Evolutionary conservation across 2,329 filamentous ascomycete genomes (phyloP).

Genomic region (Neoscytalidium dimidiatum): DNA sequence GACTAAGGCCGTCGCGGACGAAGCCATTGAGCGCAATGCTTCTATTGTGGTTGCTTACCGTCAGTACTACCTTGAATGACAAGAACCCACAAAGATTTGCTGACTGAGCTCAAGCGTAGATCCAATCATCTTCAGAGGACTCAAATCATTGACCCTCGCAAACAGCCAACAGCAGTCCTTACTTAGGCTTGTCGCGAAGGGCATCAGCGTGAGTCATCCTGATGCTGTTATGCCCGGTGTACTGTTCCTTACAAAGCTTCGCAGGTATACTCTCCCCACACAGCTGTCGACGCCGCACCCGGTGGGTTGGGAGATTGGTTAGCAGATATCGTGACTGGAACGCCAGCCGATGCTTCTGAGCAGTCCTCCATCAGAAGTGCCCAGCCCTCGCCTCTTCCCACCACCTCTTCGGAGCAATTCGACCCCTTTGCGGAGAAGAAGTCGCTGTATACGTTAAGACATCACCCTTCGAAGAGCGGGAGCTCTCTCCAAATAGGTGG

Average conservation of each 20-base stretch:
- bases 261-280: slow-evolving; percentile 86
- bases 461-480: slow-evolving; percentile 49
- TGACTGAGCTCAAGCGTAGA: slow-evolving; percentile 57
- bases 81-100: neutral
- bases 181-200: slow-evolving; percentile 76
- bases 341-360: slow-evolving; percentile 33
- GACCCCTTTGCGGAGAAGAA: slow-evolving; percentile 12
- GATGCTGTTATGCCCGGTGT: neutral
- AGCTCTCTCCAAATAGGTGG: neutral
- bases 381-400: neutral
- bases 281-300: slow-evolving; percentile 83
- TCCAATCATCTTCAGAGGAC: slow-evolving; percentile 91
- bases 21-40: slow-evolving; percentile 76
- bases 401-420: slow-evolving; percentile 22
- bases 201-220: slow-evolving; percentile 65
- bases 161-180: slow-evolving; percentile 88
- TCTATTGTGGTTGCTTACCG: slow-evolving; percentile 89
- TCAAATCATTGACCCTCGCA: slow-evolving; percentile 82
- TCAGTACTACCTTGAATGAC: slow-evolving; percentile 45
- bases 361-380: slow-evolving; percentile 13
- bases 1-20: slow-evolving; percentile 83
- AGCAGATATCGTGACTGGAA: slow-evolving; percentile 75
- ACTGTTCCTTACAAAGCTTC: neutral
- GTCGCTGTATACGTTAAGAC: slow-evolving; percentile 45
- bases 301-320: slow-evolving; percentile 93